Evolutionary conservation across 345 rosid species (phyloP).

Genomic region (Eucalyptus sideroxylon): DNA sequence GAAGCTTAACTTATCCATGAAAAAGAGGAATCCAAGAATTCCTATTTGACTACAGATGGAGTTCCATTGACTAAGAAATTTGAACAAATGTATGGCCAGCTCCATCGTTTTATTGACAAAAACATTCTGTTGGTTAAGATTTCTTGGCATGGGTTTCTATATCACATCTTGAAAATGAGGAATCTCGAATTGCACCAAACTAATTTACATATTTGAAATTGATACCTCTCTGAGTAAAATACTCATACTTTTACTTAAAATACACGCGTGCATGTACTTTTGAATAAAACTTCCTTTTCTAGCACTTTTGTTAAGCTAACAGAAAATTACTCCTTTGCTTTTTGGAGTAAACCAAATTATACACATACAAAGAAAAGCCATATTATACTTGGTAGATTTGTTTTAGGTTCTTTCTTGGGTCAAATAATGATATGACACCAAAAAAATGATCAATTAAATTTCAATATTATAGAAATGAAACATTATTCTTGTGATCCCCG

Average conservation of each 20-base stretch:
- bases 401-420: not conserved
- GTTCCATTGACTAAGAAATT: not conserved
- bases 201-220: not conserved
- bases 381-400: not conserved
- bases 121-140: not conserved
- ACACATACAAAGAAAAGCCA: not conserved
- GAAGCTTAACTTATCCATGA: not conserved
- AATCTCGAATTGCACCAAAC: not conserved
- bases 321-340: not conserved
- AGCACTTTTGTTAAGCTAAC: not conserved
- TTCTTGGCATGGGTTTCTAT: not conserved
- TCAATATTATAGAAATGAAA: not conserved
- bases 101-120: not conserved
- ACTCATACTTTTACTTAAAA: not conserved
- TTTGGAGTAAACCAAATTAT: not conserved
- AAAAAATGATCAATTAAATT: not conserved
- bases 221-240: not conserved
- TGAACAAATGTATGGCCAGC: not conserved
- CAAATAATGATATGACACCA: not conserved
- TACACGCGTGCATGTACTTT: not conserved
- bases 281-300: not conserved
- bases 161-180: not conserved
- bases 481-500: not conserved
- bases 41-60: not conserved
- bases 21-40: not conserved